Evolutionary conservation across 768 basidiomycete genomes (phyloP), one percentile per base, ranked within the genome.

Genomic region (Exsudoporus frostii): DNA sequence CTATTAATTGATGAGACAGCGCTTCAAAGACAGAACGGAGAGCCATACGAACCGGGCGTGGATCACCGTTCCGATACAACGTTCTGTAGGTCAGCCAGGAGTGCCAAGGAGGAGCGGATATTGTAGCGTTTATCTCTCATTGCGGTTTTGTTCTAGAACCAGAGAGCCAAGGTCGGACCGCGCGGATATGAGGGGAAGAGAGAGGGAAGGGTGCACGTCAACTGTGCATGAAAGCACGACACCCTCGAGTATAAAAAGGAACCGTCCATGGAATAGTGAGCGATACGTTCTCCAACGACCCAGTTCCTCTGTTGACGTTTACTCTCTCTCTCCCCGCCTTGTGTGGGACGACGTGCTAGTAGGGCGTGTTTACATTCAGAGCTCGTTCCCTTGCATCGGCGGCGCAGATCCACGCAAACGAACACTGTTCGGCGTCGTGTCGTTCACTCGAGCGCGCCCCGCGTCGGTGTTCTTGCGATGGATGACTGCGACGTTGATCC

Each of bases 401-500:
- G 61, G 60, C 58, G 71, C 50, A 41, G 59, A 17, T 57, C 68
- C 67, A 54, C 61, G 72, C 69, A 70, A 45, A 27, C 42, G 70
- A 71, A 62, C 59, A 56, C 65, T 34, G 63, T 58, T n/a, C 56
- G 54, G 10, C 45, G 58, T 57, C 56, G 52, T 54, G 63, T 52
- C 43, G 61, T 63, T 66, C 64, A 50, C 51, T 54, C 54, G 71
- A 58, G 62, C 57, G 56, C 61, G 45, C 54, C 50, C 45, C 46
- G 54, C 42, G 55, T 55, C 66, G 50, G 73, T 74, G 72, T 74
- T 84, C 81, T 78, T 85, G 84, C 84, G 84, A 85, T 85, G 83
- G 84, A 85, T 84, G 83, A 85, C 83, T 85, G 81, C 83, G 80
- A 78, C 76, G 76, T 73, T 72, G 81, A 76, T 80, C 72, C 74